Evolutionary conservation across 352 stramenopile genomes (phyloP), one percentile per base, ranked within the genome.

Genomic region (Pythium vanterpoolii): DNA sequence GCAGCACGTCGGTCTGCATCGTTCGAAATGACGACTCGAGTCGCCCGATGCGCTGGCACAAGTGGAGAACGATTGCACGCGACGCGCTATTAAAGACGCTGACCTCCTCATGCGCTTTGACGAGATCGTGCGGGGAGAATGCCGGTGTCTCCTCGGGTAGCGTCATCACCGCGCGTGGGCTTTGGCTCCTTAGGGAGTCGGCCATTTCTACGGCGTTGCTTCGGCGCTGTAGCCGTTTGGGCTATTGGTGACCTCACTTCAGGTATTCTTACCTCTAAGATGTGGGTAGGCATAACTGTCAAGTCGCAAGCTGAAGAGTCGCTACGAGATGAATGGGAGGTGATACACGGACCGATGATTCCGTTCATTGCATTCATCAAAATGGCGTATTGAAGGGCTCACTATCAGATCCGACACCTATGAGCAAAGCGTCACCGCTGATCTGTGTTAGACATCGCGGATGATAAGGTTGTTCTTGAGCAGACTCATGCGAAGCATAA

Each of bases 391-490:
- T 24, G 13, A 24, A 11, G 11, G 6, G 6, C 6, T 36, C 31
- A 11, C 6, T 13, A 6, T 9, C 10, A 11, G 19, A 7, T 42
- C 8, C 34, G 14, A 42, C 34, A 42, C 34, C 34, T n/a, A 18
- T 7, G 10, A 42, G 14, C 5, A 6, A 18, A 7, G 19, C 9
- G 34, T 42, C 14, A n/a, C 34, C 34, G 34, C 34, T 42, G 11
- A n/a, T 38, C 34, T 16, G 18, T 42, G 34, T 76, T 75, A 89
- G 21, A 68, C 60, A n/a, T 90, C 84, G 51, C 84, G 78, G 30
- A 94, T 85, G 56, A 93, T 74, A 49, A 94, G 63, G 67, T 84
- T 82, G 70, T 93, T 93, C 63, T 96, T 94, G 19, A 96, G 61
- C 60, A 96, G 39, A 61, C 82, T 93, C 82, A 94, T 93, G 56